phyloP scores from a whole-genome alignment of 2,329 filamentous ascomycete genomes.

The Curvularia lunata region DNA sequence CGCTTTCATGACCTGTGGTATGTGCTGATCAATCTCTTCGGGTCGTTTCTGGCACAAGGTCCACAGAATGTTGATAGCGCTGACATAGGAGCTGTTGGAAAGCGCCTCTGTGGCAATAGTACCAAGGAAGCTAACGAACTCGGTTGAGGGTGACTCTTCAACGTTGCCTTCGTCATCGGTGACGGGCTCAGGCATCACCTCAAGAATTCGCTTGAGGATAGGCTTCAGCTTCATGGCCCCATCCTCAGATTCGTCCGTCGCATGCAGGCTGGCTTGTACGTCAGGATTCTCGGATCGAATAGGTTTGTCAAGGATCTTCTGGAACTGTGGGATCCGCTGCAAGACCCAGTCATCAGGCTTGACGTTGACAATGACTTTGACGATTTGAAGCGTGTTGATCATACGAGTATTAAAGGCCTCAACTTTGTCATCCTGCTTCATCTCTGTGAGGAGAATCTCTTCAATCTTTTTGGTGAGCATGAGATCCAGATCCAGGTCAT shows the following conservation, averaged over 20 bases:
- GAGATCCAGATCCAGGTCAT: constrained; percentile 81
- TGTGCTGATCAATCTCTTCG: constrained; percentile 87
- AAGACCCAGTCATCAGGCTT: constrained; percentile 92
- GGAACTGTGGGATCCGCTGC: constrained; percentile 75
- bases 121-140: constrained; percentile 84
- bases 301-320: constrained; percentile 88
- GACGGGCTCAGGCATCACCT: constrained; percentile 81
- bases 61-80: constrained; percentile 93
- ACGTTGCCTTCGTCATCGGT: constrained; percentile 87
- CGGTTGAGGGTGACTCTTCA: constrained; percentile 75
- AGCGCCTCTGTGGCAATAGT: constrained; percentile 87
- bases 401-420: constrained; percentile 85
- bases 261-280: constrained; percentile 89
- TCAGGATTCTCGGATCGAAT: constrained; percentile 88
- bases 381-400: constrained; percentile 90
- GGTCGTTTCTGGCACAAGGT: constrained; percentile 85
- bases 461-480: constrained; percentile 91
- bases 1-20: constrained; percentile 87
- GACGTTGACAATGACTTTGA: constrained; percentile 86
- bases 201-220: constrained; percentile 80
- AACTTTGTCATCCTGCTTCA: constrained; percentile 54
- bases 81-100: constrained; percentile 78
- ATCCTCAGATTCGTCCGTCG: constrained; percentile 72
- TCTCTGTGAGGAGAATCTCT: constrained; percentile 78
- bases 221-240: constrained; percentile 68